These are phyloP conservation scores for Acanthamoeba pearcei DNA, from an alignment of 208 protist species.

Conservation along the genomic window DNA sequence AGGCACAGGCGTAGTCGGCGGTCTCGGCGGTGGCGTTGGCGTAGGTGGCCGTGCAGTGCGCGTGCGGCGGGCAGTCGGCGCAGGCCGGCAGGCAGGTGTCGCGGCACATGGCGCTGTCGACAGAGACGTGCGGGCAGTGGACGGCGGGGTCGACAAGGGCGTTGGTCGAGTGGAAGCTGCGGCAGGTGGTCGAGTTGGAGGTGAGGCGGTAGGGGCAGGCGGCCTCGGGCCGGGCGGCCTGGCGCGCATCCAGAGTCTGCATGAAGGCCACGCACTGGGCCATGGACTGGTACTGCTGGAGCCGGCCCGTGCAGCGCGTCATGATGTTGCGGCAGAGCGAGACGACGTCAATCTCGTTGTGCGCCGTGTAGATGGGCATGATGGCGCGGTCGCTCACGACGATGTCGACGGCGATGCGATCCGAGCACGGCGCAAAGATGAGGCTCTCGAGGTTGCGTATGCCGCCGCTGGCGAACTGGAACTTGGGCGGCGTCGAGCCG, in stretches of 20 bases:
- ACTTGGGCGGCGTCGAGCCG: background rate
- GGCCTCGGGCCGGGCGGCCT: background rate
- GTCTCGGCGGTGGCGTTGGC: background rate
- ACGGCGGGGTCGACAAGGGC: slow-evolving; percentile 3
- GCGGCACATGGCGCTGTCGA: background rate
- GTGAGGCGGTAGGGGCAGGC: slow-evolving; percentile 34
- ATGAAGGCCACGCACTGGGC: background rate
- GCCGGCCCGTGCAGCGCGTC: background rate
- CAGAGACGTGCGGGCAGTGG: background rate
- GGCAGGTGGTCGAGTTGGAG: slow-evolving; percentile 9
- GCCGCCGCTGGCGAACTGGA: background rate
- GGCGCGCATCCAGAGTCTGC: background rate
- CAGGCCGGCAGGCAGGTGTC: background rate
- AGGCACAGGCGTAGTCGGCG: background rate
- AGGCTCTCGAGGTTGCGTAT: background rate
- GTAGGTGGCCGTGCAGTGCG: slow-evolving; percentile 1
- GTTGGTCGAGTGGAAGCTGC: slow-evolving; percentile 50
- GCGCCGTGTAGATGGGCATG: background rate
- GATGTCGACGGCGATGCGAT: background rate
- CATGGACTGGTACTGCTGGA: background rate
- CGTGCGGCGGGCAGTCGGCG: background rate
- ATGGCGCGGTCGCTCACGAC: slow-evolving; percentile 1
- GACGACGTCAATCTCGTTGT: background rate
- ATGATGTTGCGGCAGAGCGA: background rate
- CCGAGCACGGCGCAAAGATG: background rate